Percentiles rank a stretch among this genome's conserved stretches.
Evolutionary conservation across 169 alveolate species (phyloP).

Genomic region (Plasmodium gonderi): DNA sequence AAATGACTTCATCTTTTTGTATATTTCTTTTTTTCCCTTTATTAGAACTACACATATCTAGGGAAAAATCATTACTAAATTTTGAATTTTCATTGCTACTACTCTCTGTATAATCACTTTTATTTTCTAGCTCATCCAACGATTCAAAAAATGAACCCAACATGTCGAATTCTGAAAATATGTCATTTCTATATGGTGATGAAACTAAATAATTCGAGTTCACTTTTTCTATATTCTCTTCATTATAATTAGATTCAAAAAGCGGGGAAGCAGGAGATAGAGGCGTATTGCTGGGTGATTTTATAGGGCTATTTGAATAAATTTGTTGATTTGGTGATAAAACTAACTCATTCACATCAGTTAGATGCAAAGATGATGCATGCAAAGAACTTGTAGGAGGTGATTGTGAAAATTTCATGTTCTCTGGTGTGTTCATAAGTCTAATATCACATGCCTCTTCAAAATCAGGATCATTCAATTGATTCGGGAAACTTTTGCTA

Average conservation of each 20-base stretch:
- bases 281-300: conserved; percentile 46
- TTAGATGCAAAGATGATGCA: conserved; percentile 65
- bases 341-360: conserved; percentile 72
- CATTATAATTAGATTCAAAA: conserved; percentile 66
- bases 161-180: conserved; percentile 68
- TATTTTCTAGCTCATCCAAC: conserved; percentile 55
- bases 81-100: conserved; percentile 57
- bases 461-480: conserved; percentile 70
- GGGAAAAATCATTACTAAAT: conserved; percentile 27
- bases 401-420: conserved; percentile 68
- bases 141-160: conserved; percentile 68
- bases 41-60: not conserved
- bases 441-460: conserved; percentile 74
- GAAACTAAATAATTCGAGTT: conserved; percentile 56
- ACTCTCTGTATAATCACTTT: conserved; percentile 61
- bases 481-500: conserved; percentile 6
- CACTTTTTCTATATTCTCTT: conserved; percentile 63
- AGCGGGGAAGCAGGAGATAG: conserved; percentile 30
- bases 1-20: conserved; percentile 64
- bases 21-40: conserved; percentile 29
- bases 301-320: conserved; percentile 53
- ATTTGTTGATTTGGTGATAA: conserved; percentile 68
- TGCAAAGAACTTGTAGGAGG: conserved; percentile 73
- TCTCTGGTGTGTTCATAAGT: conserved; percentile 59
- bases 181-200: conserved; percentile 63